Evolutionary conservation across 345 rosid genomes (phyloP).

Genomic region (Acer campestre): DNA sequence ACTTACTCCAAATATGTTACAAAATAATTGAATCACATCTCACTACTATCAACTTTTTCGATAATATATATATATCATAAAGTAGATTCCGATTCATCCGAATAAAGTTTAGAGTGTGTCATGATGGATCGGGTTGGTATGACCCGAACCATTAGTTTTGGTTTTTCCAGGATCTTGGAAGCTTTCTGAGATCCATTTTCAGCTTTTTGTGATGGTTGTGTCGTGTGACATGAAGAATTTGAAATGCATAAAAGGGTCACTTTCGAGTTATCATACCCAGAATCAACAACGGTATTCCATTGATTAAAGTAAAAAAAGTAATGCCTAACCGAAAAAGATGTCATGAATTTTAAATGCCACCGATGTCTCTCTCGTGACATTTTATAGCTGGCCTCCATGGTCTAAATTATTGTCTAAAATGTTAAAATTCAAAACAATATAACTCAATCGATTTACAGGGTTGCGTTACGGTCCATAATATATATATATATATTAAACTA

Average conservation of each 20-base stretch:
- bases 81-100: too few relatives aligned
- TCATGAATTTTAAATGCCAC: background rate
- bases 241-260: background rate
- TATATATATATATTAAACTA: too few relatives aligned
- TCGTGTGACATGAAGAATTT: background rate
- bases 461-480: too few relatives aligned
- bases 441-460: background rate
- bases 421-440: background rate
- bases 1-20: too few relatives aligned
- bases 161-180: background rate
- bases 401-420: too few relatives aligned
- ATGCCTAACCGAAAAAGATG: background rate
- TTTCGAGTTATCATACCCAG: background rate
- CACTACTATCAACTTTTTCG: too few relatives aligned
- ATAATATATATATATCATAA: too few relatives aligned
- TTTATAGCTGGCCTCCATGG: slow-evolving; percentile 13
- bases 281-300: background rate
- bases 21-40: too few relatives aligned
- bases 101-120: too few relatives aligned
- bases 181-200: background rate
- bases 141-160: too few relatives aligned
- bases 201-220: background rate
- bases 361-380: background rate
- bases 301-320: background rate
- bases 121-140: too few relatives aligned